Evolutionary conservation across 257 asterid genomes (phyloP).

Genomic region (Nicotiana otophora): DNA sequence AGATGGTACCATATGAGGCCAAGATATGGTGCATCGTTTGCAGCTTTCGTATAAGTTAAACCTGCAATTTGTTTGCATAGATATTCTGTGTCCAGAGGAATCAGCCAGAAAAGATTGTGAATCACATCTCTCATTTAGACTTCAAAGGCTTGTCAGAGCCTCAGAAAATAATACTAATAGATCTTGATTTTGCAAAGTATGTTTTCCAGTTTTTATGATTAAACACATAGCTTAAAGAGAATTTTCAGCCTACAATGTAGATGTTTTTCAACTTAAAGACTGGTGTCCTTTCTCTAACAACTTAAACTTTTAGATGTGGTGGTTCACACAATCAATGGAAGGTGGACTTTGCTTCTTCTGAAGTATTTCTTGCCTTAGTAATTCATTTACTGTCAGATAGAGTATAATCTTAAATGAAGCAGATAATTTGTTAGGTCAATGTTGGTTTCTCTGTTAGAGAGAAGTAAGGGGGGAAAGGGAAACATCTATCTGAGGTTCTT

Average conservation of each 20-base stretch:
- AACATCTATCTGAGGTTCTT: not conserved
- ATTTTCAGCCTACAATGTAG: not conserved
- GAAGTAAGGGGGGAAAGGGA: not conserved
- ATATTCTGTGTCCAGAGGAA: not conserved
- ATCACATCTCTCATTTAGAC: not conserved
- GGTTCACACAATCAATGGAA: not conserved
- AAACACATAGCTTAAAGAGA: not conserved
- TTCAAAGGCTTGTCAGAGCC: not conserved
- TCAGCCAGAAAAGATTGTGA: not conserved
- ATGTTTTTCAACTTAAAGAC: not conserved
- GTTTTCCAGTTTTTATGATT: slow-evolving; percentile 10
- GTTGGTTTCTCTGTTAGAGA: not conserved
- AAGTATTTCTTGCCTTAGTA: not conserved
- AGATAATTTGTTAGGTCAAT: not conserved
- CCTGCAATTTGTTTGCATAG: not conserved
- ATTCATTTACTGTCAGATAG: not conserved
- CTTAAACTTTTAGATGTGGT: not conserved
- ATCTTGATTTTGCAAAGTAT: not conserved
- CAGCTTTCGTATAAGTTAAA: not conserved
- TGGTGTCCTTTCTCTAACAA: not conserved
- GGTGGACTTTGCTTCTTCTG: not conserved
- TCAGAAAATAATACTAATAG: not conserved
- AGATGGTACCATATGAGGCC: not conserved
- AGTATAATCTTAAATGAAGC: not conserved
- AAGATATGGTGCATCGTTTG: not conserved